A percentile compares a stretch with the other conserved stretches of the same genome.
Conservation (phyloP, 2,329 filamentous ascomycete species). For the Pseudogymnoascus sp. region DNA sequence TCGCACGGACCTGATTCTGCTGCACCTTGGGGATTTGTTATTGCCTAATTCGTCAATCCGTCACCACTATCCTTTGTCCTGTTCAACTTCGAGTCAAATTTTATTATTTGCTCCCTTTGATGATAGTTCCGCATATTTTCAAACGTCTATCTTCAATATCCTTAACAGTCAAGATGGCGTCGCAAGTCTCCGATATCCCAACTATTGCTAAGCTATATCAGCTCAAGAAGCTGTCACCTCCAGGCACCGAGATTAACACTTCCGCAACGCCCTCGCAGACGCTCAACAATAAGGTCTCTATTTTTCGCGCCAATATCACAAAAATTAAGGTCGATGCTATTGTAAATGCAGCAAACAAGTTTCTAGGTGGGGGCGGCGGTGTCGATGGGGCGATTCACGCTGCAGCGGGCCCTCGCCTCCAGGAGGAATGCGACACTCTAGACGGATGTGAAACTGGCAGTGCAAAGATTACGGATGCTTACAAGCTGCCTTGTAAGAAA, state of each 20-base stretch:
- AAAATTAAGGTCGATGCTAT: conserved; percentile 70
- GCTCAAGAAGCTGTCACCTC: conserved; percentile 20
- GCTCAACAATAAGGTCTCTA: conserved; percentile 63
- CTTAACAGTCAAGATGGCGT: conserved; percentile 23
- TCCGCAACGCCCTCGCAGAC: conserved; percentile 23
- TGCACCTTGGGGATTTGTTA: conserved; percentile 1
- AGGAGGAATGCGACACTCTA: conserved; percentile 64
- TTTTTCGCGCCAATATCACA: conserved; percentile 75
- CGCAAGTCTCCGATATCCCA: conserved; percentile 25
- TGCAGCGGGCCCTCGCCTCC: conserved; percentile 64
- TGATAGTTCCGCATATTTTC: background rate
- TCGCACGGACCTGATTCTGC: background rate
- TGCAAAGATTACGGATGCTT: conserved; percentile 75
- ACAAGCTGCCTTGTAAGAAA: conserved; percentile 65
- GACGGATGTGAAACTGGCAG: conserved; percentile 68
- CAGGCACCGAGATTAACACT: background rate
- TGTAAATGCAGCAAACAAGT: conserved; percentile 83
- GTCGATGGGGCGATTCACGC: conserved; percentile 83
- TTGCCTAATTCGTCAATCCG: background rate
- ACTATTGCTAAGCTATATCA: conserved; percentile 27
- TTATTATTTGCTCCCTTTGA: background rate
- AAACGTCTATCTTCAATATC: conserved; percentile 20
- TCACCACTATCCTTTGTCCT: background rate
- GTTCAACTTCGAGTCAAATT: background rate
- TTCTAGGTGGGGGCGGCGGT: conserved; percentile 78